phyloP scores from a whole-genome alignment of 1,284 basidiomycete species.

The Thecaphora frezii region DNA sequence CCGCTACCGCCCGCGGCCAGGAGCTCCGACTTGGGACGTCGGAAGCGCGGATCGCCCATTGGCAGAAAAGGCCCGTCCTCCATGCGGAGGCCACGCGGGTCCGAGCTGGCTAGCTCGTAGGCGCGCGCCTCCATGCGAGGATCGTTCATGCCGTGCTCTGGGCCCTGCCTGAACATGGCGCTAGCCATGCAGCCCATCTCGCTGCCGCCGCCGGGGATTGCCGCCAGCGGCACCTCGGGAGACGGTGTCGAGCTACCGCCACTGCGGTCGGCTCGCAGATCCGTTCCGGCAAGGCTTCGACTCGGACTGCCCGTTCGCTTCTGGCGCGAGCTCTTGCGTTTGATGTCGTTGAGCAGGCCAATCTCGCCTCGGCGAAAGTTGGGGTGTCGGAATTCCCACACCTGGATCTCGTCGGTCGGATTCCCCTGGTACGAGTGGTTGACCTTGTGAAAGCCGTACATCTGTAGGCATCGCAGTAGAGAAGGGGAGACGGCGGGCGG shows the following conservation, averaged over 20 bases:
- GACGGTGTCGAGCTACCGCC: slow-evolving; percentile 34
- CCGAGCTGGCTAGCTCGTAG: slow-evolving; percentile 14
- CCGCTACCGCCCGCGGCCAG: slow-evolving; percentile 5
- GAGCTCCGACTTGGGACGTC: not conserved
- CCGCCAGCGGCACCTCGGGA: slow-evolving; percentile 31
- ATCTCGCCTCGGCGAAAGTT: slow-evolving; percentile 49
- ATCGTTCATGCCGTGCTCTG: slow-evolving; percentile 22
- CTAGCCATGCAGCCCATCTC: slow-evolving; percentile 19
- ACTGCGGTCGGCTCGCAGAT: slow-evolving; percentile 26
- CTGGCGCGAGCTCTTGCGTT: slow-evolving; percentile 49
- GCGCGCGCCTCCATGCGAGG: slow-evolving; percentile 20
- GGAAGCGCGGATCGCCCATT: not conserved
- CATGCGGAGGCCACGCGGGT: slow-evolving; percentile 12
- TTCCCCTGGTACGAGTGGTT: slow-evolving; percentile 51
- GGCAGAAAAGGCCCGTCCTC: slow-evolving; percentile 5
- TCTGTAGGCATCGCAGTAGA: slow-evolving; percentile 3
- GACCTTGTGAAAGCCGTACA: slow-evolving; percentile 55
- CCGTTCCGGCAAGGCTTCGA: slow-evolving; percentile 24
- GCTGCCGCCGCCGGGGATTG: slow-evolving; percentile 14
- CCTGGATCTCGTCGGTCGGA: slow-evolving; percentile 46
- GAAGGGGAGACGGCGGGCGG: too few species aligned
- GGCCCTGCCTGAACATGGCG: slow-evolving; percentile 12
- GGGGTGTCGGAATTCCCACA: slow-evolving; percentile 53
- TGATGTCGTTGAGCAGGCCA: slow-evolving; percentile 45
- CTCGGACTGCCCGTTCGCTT: slow-evolving; percentile 29